phyloP scores from a whole-genome alignment of 2,329 filamentous ascomycete genomes.

The Paraphaeosphaeria sporulosa region DNA sequence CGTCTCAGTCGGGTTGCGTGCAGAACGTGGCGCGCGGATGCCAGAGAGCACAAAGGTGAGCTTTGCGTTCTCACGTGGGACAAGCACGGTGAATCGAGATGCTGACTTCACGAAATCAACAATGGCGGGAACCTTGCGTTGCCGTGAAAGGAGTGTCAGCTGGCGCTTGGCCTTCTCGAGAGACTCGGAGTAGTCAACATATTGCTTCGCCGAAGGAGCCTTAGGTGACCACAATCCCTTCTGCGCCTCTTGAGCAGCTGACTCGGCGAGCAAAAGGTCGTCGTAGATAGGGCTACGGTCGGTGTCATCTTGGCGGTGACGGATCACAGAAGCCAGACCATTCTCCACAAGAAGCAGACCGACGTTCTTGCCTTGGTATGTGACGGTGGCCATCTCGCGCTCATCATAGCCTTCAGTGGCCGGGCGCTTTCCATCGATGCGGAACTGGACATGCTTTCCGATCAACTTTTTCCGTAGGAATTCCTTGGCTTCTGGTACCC shows the following conservation, averaged over 20 bases:
- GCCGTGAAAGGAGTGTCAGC: slow-evolving; percentile 83
- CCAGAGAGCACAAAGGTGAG: slow-evolving; percentile 93
- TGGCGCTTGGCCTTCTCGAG: slow-evolving; percentile 96
- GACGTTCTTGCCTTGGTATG: slow-evolving; percentile 84
- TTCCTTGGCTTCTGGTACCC: slow-evolving; percentile 93
- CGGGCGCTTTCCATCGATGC: slow-evolving; percentile 88
- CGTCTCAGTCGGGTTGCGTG: slow-evolving; percentile 78
- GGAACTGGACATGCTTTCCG: slow-evolving; percentile 91
- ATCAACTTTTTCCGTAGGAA: slow-evolving; percentile 93
- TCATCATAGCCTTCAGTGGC: slow-evolving; percentile 91
- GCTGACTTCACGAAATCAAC: slow-evolving; percentile 99
- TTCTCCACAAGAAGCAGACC: slow-evolving; percentile 86
- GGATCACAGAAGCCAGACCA: slow-evolving; percentile 91
- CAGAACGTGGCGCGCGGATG: slow-evolving; percentile 87
- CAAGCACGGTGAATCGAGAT: slow-evolving; percentile 88
- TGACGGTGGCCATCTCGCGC: slow-evolving; percentile 90
- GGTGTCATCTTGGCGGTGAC: slow-evolving; percentile 92
- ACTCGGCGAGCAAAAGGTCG: slow-evolving; percentile 80
- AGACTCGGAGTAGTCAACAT: slow-evolving; percentile 89
- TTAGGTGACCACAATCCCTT: slow-evolving; percentile 97
- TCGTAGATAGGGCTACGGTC: slow-evolving; percentile 96
- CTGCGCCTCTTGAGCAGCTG: slow-evolving; percentile 81
- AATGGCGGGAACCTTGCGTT: slow-evolving; percentile 90
- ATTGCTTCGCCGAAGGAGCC: slow-evolving; percentile 80
- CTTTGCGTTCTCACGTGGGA: slow-evolving; percentile 93